Evolutionary conservation across 2,329 filamentous ascomycete genomes (phyloP), one percentile per base, ranked within the genome.

Genomic region (Penicillium janthinellum): DNA sequence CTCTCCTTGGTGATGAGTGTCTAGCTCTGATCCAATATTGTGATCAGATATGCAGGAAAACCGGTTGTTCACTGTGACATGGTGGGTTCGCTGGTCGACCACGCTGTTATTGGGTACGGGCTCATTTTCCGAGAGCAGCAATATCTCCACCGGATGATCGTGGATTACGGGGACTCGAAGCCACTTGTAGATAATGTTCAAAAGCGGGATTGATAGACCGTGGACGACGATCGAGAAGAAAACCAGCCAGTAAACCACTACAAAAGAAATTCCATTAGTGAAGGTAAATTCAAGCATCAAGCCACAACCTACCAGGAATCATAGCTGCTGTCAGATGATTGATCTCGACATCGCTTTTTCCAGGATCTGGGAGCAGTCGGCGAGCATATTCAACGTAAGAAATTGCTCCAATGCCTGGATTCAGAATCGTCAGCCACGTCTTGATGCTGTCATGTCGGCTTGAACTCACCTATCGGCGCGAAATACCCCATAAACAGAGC

Each of bases 401-500:
- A 47, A 81, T 75, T 0, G 78, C 78, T 1, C 78, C 79, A 28
- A 80, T 73, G 3, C 78, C 77, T 78, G 35, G 10, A 52, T 5
- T 5, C 15, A 15, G 1, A n/a, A 51, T 1, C n/a, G 11, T 54
- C 34, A 54, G 28, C 6, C 17, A 17, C 17, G 2, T 8, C 4
- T 10, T 4, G 5, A 15, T 8, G 15, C 8, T 47, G 14, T 15
- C 5, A 38, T 31, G 10, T 31, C 5, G 10, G 15, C 1, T 28
- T 12, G 15, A n/a, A 58, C 67, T 45, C 63, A 75, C 72, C 73
- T 45, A 81, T 80, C 14, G 78, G 79, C 1, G 77, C 78, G 61
- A 80, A 80, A 60, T 86, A 86, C 0, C 85, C 85, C 83, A 87
- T 84, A 59, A 87, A 87, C 0, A 87, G 66, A 0, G 84, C 85